Evolutionary conservation across 257 asterid species (phyloP), one percentile per base, ranked within the genome.

Genomic region (Cinchona pubescens): DNA sequence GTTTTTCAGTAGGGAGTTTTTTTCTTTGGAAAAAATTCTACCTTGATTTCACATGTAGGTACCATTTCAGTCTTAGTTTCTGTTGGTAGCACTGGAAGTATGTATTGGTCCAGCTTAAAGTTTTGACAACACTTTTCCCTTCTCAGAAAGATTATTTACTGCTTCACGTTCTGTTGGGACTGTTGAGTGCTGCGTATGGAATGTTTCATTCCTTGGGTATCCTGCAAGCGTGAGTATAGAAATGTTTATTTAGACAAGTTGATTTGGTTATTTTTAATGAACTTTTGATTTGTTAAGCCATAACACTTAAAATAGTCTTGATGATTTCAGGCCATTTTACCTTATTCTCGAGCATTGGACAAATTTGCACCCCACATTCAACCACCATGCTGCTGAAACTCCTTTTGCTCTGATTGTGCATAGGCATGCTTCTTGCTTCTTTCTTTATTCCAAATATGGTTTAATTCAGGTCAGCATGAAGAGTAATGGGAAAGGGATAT

Each of bases 401-500:
- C 62, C 65, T 75, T 42, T 58, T 40, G 48, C 80, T 76, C 34
- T 75, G 60, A 76, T 73, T 53, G n/a, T n/a, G 67, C 61, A 66
- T 76, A 32, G 69, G 35, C 34, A 53, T 66, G 48, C 82, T 74
- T 73, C 73, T 75, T 77, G 29, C 58, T 13, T 25, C 69, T 79
- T 74, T 42, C 55, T 51, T 40, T 19, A 67, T 74, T n/a, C n/a
- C n/a, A n/a, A n/a, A n/a, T n/a, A 70, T 66, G 48, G 51, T 69
- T 73, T 67, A 48, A 38, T 85, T 77, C 87, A 92, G 97, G 99
- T 95, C 75, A 95, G 97, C 90, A 95, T 95, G 98, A 98, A 95
- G 87, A 95, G 99, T 88, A 95, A 95, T 75, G 99, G 99, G 66
- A 95, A 95, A 85, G 98, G 96, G 38, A 97, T 95, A 43, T 95